Conservation (phyloP, 139 green algal genomes). For the Ulvella scutata region DNA sequence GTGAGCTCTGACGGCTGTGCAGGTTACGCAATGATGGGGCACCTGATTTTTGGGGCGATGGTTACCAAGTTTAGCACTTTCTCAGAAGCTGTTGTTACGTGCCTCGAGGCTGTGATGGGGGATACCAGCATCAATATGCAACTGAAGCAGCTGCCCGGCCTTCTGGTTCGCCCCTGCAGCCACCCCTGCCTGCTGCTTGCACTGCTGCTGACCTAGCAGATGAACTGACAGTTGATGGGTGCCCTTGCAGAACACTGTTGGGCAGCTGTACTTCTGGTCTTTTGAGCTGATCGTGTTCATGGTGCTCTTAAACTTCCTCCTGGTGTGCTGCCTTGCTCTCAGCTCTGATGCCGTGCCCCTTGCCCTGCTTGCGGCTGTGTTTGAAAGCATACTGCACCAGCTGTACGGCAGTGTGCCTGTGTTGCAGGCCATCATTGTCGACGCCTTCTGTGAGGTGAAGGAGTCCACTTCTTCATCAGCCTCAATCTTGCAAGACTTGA, state of each 20-base stretch:
- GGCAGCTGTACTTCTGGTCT: conserved; percentile 68
- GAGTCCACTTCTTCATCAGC: conserved; percentile 23
- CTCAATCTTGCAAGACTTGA: not conserved
- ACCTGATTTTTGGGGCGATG: conserved; percentile 63
- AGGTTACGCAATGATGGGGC: conserved; percentile 64
- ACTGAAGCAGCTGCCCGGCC: conserved; percentile 38
- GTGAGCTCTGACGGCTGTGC: too few relatives aligned
- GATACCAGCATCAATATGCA: conserved; percentile 51
- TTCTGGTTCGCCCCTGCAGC: conserved; percentile 17
- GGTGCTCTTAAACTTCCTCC: conserved; percentile 82
- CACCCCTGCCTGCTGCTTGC: too few relatives aligned
- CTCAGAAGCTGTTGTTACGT: conserved; percentile 45
- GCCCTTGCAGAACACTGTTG: conserved; percentile 20
- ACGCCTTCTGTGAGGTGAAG: conserved; percentile 64
- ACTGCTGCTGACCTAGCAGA: too few relatives aligned
- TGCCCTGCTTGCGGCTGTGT: too few relatives aligned
- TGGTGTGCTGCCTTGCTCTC: too few relatives aligned
- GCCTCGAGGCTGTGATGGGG: conserved; percentile 69
- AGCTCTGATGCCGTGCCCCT: too few relatives aligned
- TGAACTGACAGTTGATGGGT: too few relatives aligned
- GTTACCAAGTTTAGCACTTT: conserved; percentile 43
- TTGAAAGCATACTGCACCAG: too few relatives aligned
- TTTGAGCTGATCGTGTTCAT: conserved; percentile 77
- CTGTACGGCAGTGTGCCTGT: too few relatives aligned
- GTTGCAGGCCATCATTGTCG: conserved; percentile 77